Base-by-base conservation (phyloP, 2,329 filamentous ascomycete genomes). In the Paecilomyces variotii region DNA sequence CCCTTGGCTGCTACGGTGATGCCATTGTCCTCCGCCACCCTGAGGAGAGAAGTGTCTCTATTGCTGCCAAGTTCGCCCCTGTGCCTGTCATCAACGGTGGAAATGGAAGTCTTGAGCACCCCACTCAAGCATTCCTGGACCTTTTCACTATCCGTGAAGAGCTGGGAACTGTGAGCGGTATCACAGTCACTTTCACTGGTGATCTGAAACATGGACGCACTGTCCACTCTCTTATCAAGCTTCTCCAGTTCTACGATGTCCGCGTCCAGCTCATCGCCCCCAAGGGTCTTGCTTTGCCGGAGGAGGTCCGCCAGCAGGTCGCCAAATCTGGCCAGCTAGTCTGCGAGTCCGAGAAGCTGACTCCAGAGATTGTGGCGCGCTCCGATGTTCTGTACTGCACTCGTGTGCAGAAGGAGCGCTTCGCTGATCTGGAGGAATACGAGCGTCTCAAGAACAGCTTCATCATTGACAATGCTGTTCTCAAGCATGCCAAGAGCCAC, bases 131-230 rank as follows among this genome's bases (percentile, higher is more conserved):
- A 0, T 94, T 99, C 83, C 81, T 99, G 25, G 94, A 99, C 70
- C 87, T 99, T 59, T 99, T 97, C 81, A 97, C 94, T 57, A 99
- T 99, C 70, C 90, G 94, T 65, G 94, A 99, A 77, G 94, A 99
- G 76, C 83, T 97, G 7, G 94, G 94, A 63, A 97, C 92, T 0
- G 93, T 97, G 58, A 92, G 93, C 71, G 93, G 93, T 56, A 81
- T 99, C 63, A 97, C 91, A 52, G 95, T 99, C 70, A 99, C 94
- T 55, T 99, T 99, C 75, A 83, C 91, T 52, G 94, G 94, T 68
- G 94, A 99, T 70, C 86, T 99, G 59, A 86, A 89, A 64, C 95
- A 97, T 74, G 94, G 94, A 53, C 89, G 94, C 59, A 91, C 94
- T 0, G 93, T 99, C 11, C 94, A 99, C 82, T 97, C 92, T 5